phyloP scores from a whole-genome alignment of 371 early-diverging fungal genomes.

The Fennellomyces sp. region DNA sequence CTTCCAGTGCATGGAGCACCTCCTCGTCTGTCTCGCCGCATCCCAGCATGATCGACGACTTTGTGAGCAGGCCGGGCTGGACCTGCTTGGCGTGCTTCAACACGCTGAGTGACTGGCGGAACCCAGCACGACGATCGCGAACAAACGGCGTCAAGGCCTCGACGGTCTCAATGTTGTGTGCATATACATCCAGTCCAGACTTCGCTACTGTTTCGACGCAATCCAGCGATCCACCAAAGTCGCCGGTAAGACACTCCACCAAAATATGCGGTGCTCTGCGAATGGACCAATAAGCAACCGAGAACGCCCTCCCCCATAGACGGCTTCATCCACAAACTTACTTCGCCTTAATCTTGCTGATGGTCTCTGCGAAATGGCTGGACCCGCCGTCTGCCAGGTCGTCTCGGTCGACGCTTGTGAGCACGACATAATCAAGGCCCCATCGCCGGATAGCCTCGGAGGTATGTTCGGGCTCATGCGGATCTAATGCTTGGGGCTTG shows the following conservation, averaged over 20 bases:
- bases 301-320: background rate
- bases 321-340: constrained; percentile 33
- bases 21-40: constrained; percentile 96
- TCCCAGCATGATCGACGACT: constrained; percentile 98
- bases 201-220: constrained; percentile 81
- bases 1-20: constrained; percentile 86
- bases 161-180: constrained; percentile 98
- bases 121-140: constrained; percentile 94
- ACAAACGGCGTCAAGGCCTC: constrained; percentile 89
- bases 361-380: constrained; percentile 92
- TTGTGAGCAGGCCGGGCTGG: constrained; percentile 85
- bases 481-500: constrained; percentile 87
- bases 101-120: constrained; percentile 90
- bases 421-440: constrained; percentile 97
- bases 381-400: constrained; percentile 95
- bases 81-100: constrained; percentile 86
- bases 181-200: constrained; percentile 96
- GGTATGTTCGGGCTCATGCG: constrained; percentile 93
- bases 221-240: constrained; percentile 85
- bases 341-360: constrained; percentile 84
- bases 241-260: constrained; percentile 97
- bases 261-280: constrained; percentile 86
- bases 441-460: constrained; percentile 94
- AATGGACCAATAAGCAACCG: background rate
- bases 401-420: constrained; percentile 98